A percentile compares a stretch with the other conserved stretches of the same genome.
Conservation (phyloP, 148 eudicot genomes). For the Diospyros kaki region DNA sequence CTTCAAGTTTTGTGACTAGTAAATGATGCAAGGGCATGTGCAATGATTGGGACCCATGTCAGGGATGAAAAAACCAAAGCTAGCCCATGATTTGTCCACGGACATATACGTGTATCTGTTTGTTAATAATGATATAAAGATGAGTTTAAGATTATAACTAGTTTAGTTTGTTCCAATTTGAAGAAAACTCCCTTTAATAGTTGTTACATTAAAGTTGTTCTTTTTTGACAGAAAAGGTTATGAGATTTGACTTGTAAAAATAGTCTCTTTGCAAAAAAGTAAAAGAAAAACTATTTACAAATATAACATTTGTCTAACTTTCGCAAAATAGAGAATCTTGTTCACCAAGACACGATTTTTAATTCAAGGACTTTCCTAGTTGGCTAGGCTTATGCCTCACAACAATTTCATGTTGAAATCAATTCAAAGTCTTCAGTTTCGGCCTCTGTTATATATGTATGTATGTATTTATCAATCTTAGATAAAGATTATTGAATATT, state of each 20-base stretch:
- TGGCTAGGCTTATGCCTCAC: no score
- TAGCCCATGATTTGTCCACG: slow-evolving; percentile 12
- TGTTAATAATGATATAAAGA: not conserved
- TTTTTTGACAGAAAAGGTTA: not conserved
- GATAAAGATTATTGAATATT: not conserved
- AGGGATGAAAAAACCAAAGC: slow-evolving; percentile 9
- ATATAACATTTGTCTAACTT: no score
- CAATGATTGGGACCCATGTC: slow-evolving; percentile 33
- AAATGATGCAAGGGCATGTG: slow-evolving; percentile 29
- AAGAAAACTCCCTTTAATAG: not conserved
- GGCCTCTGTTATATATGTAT: no score
- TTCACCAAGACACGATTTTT: no score
- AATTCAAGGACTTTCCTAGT: no score
- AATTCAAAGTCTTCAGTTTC: no score
- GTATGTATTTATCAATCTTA: not conserved
- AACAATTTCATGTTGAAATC: no score
- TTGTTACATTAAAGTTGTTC: not conserved
- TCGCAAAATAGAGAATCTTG: no score
- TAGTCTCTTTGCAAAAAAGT: no score
- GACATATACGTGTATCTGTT: no score
- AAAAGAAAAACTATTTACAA: no score
- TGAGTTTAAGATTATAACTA: slow-evolving; percentile 9
- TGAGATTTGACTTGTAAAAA: no score
- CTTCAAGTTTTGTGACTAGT: slow-evolving; percentile 1
- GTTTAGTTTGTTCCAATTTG: slow-evolving; percentile 11